phyloP scores from a whole-genome alignment of 345 rosid genomes.

The Eucalyptus sp. region DNA sequence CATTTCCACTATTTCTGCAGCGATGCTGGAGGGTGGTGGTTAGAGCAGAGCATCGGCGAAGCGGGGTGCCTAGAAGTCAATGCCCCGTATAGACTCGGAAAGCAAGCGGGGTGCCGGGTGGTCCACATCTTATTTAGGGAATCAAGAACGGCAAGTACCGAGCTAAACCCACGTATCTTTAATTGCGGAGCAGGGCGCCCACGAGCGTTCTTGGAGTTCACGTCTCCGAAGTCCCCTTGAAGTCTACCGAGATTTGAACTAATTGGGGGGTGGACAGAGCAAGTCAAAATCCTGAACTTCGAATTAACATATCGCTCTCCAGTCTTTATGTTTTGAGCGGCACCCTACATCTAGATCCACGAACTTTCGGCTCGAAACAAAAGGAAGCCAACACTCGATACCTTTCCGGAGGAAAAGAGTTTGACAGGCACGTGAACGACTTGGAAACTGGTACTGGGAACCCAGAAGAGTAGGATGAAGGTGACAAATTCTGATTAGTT shows the following conservation, averaged over 20 bases:
- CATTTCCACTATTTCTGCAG: not conserved
- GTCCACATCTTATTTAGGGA: not conserved
- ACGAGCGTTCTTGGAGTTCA: not conserved
- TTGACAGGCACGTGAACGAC: not conserved
- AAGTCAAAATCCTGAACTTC: not conserved
- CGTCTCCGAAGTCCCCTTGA: not conserved
- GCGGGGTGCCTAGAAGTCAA: not conserved
- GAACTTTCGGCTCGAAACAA: not conserved
- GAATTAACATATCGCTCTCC: not conserved
- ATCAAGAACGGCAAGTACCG: not conserved
- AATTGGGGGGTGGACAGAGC: not conserved
- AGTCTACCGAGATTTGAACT: not conserved
- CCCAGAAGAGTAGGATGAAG: not conserved
- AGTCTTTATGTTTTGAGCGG: not conserved
- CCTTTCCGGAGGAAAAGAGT: not conserved
- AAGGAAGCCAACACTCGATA: not conserved
- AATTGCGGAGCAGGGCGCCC: not conserved
- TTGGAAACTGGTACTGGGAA: not conserved
- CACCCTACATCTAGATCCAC: not conserved
- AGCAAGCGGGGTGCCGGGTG: not conserved
- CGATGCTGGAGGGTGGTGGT: not conserved
- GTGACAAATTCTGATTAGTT: not conserved
- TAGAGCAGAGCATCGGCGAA: not conserved
- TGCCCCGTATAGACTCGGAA: not conserved
- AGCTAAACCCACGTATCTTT: not conserved